Conservation (phyloP, 768 basidiomycete species). For the Tubosaeta sp. region DNA sequence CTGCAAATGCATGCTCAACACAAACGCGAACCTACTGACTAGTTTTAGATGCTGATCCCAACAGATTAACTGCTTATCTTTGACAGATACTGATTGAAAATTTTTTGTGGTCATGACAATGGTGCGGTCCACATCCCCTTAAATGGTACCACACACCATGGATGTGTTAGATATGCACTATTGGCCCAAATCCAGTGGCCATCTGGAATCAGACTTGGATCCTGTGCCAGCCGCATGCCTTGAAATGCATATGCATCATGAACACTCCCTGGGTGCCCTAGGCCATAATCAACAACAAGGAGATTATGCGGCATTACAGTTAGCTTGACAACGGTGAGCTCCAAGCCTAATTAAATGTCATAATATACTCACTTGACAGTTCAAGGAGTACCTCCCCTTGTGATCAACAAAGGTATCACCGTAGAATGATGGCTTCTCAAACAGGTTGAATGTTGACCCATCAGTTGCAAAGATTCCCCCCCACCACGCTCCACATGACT, state of each 20-base stretch:
- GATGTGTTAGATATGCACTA: conserved; percentile 8
- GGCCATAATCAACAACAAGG: no score
- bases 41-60: no score
- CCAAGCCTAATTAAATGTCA: no score
- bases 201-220: neutral
- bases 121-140: neutral
- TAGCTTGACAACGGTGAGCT: neutral
- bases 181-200: conserved; percentile 14
- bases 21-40: neutral
- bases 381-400: no score
- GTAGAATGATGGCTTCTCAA: no score
- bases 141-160: conserved; percentile 6
- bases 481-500: no score
- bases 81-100: conserved; percentile 4
- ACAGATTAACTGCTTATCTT: neutral
- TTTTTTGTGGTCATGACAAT: neutral
- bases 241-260: conserved; percentile 10
- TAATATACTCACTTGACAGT: no score
- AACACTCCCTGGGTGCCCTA: conserved; percentile 9
- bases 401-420: no score
- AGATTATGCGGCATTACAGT: conserved; percentile 2
- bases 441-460: no score
- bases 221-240: neutral
- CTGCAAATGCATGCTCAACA: conserved; percentile 8
- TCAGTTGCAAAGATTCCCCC: no score